phyloP scores from a whole-genome alignment of 768 basidiomycete genomes.

The Mrakia hoshinonis region DNA sequence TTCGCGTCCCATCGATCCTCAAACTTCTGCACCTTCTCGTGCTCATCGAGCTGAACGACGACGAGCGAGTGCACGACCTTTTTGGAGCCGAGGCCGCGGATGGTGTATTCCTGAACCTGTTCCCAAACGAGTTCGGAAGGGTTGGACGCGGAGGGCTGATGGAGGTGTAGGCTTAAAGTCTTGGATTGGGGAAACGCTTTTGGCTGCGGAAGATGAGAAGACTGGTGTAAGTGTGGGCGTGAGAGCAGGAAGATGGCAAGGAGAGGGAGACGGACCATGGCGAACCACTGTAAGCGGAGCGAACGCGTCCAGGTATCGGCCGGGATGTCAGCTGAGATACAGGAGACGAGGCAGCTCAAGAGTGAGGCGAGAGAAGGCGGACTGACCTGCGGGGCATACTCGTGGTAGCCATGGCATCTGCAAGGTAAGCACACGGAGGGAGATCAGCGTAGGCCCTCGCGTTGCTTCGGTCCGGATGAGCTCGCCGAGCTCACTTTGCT shows the following conservation, averaged over 20 bases:
- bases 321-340: neutral
- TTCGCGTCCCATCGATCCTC: conserved; percentile 57
- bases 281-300: conserved; percentile 46
- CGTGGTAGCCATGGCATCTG: conserved; percentile 48
- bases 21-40: conserved; percentile 54
- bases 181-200: conserved; percentile 51
- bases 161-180: conserved; percentile 49
- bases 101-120: conserved; percentile 55
- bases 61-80: conserved; percentile 57
- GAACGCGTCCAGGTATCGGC: neutral
- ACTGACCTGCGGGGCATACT: conserved; percentile 53
- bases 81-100: neutral
- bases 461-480: neutral
- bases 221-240: conserved; percentile 40
- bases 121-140: conserved; percentile 57
- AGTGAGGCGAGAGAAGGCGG: neutral
- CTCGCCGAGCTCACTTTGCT: neutral
- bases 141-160: conserved; percentile 50
- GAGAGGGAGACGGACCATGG: conserved; percentile 43
- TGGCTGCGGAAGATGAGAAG: conserved; percentile 30
- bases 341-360: neutral
- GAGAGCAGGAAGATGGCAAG: neutral
- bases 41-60: conserved; percentile 56
- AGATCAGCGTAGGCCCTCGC: neutral
- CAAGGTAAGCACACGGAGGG: neutral